Percentiles rank a stretch among this genome's conserved stretches.
phyloP scores from a whole-genome alignment of 2,329 filamentous ascomycete genomes.

The Pseudogymnoascus sp. region DNA sequence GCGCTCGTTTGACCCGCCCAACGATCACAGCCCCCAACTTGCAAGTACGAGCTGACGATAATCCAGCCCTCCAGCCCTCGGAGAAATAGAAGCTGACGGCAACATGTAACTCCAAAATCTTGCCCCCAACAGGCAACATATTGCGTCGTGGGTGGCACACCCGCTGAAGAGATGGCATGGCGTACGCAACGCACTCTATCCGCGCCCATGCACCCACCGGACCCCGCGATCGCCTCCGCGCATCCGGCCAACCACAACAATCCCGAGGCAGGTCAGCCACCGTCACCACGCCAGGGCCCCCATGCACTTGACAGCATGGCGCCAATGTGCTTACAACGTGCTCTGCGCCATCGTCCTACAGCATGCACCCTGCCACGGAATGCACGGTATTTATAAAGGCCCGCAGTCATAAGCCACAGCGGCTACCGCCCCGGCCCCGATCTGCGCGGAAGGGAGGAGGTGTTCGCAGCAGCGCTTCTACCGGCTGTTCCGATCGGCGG shows the following conservation, averaged over 20 bases:
- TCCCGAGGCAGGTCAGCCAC: background rate
- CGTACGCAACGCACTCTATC: background rate
- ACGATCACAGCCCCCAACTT: background rate
- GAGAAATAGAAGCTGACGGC: background rate
- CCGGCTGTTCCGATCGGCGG: background rate
- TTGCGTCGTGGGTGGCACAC: background rate
- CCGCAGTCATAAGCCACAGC: constrained; percentile 3
- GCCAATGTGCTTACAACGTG: constrained; percentile 8
- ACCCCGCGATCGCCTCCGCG: background rate
- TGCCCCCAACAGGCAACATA: background rate
- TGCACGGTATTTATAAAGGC: background rate
- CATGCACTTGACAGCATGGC: constrained; percentile 5
- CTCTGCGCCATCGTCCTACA: background rate
- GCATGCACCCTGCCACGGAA: constrained; percentile 8
- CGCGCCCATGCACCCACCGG: background rate
- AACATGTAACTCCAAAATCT: background rate
- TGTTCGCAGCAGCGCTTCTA: background rate
- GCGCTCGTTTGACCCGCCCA: background rate
- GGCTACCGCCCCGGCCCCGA: background rate
- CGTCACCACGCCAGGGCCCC: background rate
- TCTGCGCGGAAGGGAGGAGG: background rate
- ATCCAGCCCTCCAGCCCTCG: background rate
- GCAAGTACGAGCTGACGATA: background rate
- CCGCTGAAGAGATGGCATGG: background rate
- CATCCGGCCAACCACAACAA: constrained; percentile 4